Base-by-base conservation (phyloP, 176 grass and related monocot species). In the Coix lacrymajobi region DNA sequence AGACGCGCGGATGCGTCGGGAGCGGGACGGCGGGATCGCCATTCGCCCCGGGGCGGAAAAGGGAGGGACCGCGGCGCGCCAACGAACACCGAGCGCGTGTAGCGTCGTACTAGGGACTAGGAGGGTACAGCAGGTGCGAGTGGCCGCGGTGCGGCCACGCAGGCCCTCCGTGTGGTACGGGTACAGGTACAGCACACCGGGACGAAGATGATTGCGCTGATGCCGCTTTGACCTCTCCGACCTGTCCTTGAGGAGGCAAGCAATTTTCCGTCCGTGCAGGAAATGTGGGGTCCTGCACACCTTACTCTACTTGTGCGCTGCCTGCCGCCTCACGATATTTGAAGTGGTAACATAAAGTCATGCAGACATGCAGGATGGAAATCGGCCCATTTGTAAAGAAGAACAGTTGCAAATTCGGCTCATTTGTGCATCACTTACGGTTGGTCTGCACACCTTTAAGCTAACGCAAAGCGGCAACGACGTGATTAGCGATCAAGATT, bases 141-240 rank as follows among this genome's bases (percentile, higher is more conserved):
- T 78, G 88, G 79, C 56, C 40, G 29, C n/a, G 57, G 37, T 38
- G 56, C 44, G 54, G 78, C 64, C 82, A 85, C 83, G 77, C 20
- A 46, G n/a, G 62, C 36, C 6, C 54, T 11, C 7, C 25, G 60
- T 14, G 60, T 30, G 44, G 71, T 45, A 32, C 61, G 7, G 33
- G 33, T 51, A 20, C 66, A 14, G 33, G 33, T 51, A 20, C 66
- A 14, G 39, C 17, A 36, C 30, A 24, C 44, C 41, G 3, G 60
- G 41, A 66, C 4, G 30, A 71, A 1, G 69, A 43, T 69, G 36
- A 1, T 14, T 7, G 76, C 16, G 19, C 34, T 4, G 73, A 25
- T 17, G 36, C 36, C 5, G 37, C 38, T 73, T 11, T 20, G 43
- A 73, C 43, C 4, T 57, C 58, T 33, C 75, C 68, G 65, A 19